Evolutionary conservation across 169 alveolate genomes (phyloP).

Genomic region (Plasmodium gonderi): DNA sequence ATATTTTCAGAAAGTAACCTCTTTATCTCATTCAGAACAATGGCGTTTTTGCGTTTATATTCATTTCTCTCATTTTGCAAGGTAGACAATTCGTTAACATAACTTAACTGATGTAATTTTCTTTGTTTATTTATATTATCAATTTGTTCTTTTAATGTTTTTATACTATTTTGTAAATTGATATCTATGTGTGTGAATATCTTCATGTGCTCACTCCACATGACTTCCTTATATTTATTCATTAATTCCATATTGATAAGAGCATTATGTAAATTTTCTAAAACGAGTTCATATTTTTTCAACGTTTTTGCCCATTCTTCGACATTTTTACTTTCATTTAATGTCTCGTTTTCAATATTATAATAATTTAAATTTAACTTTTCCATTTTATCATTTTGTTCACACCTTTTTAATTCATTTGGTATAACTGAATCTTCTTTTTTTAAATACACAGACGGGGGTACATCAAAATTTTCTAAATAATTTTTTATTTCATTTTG

Average conservation of each 20-base stretch:
- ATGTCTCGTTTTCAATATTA: conserved; percentile 10
- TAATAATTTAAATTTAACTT: conserved; percentile 9
- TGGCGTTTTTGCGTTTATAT: conserved; percentile 6
- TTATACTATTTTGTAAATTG: conserved; percentile 33
- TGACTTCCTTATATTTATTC: conserved; percentile 51
- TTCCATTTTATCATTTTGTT: conserved; percentile 15
- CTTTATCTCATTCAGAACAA: conserved; percentile 34
- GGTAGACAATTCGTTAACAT: conserved; percentile 34
- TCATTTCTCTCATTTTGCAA: conserved; percentile 45
- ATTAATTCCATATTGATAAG: conserved; percentile 48
- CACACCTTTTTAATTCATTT: conserved; percentile 41
- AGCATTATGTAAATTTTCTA: conserved; percentile 59
- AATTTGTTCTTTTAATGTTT: conserved; percentile 26
- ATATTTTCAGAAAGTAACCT: conserved; percentile 24
- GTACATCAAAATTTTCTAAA: conserved; percentile 9
- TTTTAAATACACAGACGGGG: conserved; percentile 2
- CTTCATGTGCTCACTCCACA: conserved; percentile 67
- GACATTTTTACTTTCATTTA: background rate
- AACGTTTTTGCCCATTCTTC: conserved; percentile 16
- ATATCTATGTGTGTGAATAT: conserved; percentile 20
- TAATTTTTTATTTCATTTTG: conserved; percentile 32
- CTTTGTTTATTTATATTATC: conserved; percentile 60
- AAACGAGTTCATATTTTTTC: conserved; percentile 14
- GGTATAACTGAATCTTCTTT: conserved; percentile 18
- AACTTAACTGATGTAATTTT: conserved; percentile 36